Conservation (phyloP, 2,329 filamentous ascomycete genomes). For the Trichoderma breve region DNA sequence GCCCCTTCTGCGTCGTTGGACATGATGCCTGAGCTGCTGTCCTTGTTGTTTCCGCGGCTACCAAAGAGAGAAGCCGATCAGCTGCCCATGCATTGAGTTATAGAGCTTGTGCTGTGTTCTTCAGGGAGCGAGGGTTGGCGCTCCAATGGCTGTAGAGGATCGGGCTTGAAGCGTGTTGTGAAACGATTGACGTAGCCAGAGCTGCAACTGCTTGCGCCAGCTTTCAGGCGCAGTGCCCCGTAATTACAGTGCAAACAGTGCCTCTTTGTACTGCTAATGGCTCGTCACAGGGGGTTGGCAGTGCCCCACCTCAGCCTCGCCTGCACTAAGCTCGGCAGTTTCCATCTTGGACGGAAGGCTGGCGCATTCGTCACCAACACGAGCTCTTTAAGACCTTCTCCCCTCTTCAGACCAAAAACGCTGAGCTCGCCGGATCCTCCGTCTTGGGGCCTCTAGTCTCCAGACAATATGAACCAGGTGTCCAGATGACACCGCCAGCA, state of each 20-base stretch:
- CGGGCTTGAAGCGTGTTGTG: conserved; percentile 16
- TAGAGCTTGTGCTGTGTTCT: background rate
- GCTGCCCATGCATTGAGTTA: background rate
- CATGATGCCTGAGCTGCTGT: conserved; percentile 27
- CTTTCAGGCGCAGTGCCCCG: background rate
- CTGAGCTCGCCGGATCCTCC: background rate
- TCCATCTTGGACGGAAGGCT: conserved; percentile 4
- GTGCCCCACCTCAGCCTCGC: conserved; percentile 24
- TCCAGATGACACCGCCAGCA: conserved; percentile 30
- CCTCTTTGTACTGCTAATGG: background rate
- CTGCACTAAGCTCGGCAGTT: conserved; percentile 4
- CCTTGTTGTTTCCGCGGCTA: background rate
- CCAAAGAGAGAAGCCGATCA: background rate
- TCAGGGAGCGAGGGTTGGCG: background rate
- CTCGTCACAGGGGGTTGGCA: conserved; percentile 11
- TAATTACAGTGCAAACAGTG: background rate
- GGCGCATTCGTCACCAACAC: conserved; percentile 15
- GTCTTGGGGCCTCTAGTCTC: background rate
- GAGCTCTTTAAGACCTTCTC: background rate
- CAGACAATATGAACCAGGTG: conserved; percentile 20
- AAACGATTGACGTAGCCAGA: conserved; percentile 17
- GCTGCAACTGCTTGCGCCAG: background rate
- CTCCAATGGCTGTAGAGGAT: background rate
- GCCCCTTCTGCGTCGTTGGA: conserved; percentile 34
- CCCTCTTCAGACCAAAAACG: background rate